Base-by-base conservation (phyloP, 192 early-diverging fungal species). In the Coemansia asiatica region DNA sequence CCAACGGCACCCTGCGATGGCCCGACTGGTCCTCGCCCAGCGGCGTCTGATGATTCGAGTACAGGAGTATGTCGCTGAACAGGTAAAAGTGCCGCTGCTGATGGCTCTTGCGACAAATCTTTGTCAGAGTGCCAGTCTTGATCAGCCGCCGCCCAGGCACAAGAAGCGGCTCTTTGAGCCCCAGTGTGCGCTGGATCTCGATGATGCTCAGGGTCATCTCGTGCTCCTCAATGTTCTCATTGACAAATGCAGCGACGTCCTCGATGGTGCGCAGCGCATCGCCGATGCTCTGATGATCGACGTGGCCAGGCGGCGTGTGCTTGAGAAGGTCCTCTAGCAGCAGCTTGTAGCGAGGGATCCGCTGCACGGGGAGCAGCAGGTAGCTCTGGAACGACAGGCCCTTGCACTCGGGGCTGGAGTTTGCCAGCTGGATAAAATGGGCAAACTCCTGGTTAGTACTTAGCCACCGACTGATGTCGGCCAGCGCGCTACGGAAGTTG, bases 141-240 rank as follows among this genome's bases (percentile, higher is more conserved):
- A 94, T 61, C 51, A 94, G 77, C 54, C 76, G 81, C 36, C 92
- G 76, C 4, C 90, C 91, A 25, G 92, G 89, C 2, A 79, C 71
- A 2, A 94, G 70, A n/a, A 94, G 77, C 44, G 84, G 77, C 64
- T 91, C 90, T 49, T 81, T 74, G 35, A 92, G 68, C 7, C 90
- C 90, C 21, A 92, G 69, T 29, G 81, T 84, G 44, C 82, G 82
- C 66, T 92, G 91, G 27, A 94, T 81, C 23, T 87, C 82, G 1
- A 94, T 51, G 63, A 92, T 90, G 53, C 86, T 78, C 33, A 79
- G 76, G 60, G 85, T 76, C 87, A 89, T 89, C 64, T 92, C 91
- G 67, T 92, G 90, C 61, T 93, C 84, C 21, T 89, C 85, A 56
- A 93, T 91, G 47, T 84, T 89, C 61, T 91, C 91, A 69, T 94